Evolutionary conservation across 78 protist genomes (phyloP).

Genomic region (Corallochytrium limacisporum): DNA sequence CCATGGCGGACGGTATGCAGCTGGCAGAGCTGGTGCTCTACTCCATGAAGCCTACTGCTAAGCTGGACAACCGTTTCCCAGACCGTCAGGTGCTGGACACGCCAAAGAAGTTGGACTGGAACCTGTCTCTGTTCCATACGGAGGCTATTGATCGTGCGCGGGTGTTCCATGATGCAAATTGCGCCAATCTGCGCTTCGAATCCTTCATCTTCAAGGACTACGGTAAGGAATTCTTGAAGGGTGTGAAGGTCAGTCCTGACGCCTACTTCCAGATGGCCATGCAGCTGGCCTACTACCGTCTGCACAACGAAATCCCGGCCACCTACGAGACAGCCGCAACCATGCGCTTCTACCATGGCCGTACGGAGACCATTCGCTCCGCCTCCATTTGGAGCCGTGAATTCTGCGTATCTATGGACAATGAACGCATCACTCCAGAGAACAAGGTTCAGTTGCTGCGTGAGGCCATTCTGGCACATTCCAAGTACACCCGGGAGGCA

Average conservation of each 20-base stretch:
- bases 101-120: background rate
- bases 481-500: background rate
- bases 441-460: background rate
- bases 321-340: constrained; percentile 31
- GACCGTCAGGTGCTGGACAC: background rate
- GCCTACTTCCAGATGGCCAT: constrained; percentile 24
- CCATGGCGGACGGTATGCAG: background rate
- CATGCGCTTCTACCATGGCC: constrained; percentile 13
- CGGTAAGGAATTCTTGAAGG: background rate
- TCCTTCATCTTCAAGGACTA: background rate
- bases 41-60: background rate
- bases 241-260: constrained; percentile 15
- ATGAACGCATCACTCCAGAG: too few species aligned
- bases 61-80: background rate
- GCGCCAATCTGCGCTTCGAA: background rate
- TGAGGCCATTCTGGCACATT: background rate
- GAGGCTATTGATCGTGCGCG: background rate
- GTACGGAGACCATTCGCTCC: constrained; percentile 31
- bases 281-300: constrained; percentile 19
- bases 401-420: background rate
- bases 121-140: background rate
- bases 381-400: background rate
- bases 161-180: background rate
- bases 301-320: background rate
- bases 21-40: too few species aligned